These are phyloP conservation scores for Mycena sp. DNA, from an alignment of 1,284 basidiomycete genomes.

Conservation along the genomic window DNA sequence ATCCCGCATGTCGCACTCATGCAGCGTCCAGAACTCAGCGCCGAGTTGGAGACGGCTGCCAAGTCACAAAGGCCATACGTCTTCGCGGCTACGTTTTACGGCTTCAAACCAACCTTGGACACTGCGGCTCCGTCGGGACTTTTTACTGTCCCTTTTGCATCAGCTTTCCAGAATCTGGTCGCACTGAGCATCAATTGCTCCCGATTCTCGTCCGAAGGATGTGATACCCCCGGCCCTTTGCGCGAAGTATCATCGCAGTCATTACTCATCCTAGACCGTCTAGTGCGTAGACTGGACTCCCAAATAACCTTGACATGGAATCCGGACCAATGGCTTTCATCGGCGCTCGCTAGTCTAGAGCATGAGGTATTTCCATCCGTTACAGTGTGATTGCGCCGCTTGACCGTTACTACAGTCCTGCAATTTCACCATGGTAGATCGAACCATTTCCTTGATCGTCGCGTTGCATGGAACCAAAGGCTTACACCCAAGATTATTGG, in stretches of 20 bases:
- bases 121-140: conserved; percentile 29
- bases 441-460: conserved; percentile 67
- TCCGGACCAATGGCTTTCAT: conserved; percentile 63
- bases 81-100: conserved; percentile 72
- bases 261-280: conserved; percentile 58
- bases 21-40: conserved; percentile 56
- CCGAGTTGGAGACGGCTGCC: conserved; percentile 42
- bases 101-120: conserved; percentile 47
- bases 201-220: conserved; percentile 44
- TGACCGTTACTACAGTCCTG: conserved; percentile 50
- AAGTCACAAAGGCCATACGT: conserved; percentile 52
- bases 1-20: conserved; percentile 61
- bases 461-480: conserved; percentile 48
- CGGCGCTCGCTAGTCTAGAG: conserved; percentile 59
- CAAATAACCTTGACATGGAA: conserved; percentile 61
- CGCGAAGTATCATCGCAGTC: conserved; percentile 61
- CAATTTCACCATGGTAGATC: conserved; percentile 76
- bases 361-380: conserved; percentile 52
- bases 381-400: conserved; percentile 10
- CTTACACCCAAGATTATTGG: conserved; percentile 60
- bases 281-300: conserved; percentile 56
- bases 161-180: conserved; percentile 63
- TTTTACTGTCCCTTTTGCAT: conserved; percentile 61
- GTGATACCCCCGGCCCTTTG: conserved; percentile 40
- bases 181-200: conserved; percentile 58